Evolutionary conservation across 345 rosid species (phyloP).

Genomic region (Hevea brasiliensis): DNA sequence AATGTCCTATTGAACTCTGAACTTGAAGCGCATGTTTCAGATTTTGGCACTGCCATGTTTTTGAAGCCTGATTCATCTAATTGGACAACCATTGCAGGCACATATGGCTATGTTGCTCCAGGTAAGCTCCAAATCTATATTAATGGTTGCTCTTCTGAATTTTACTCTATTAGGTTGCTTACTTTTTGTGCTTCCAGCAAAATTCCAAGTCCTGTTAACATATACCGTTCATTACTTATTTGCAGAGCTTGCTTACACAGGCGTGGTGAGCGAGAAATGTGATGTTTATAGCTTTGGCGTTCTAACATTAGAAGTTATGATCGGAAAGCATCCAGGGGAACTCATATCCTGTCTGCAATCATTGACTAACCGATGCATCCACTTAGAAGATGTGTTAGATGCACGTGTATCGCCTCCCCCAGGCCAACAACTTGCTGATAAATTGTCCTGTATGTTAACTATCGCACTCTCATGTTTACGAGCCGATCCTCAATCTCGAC

Average conservation of each 20-base stretch:
- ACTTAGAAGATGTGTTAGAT: slow-evolving; percentile 17
- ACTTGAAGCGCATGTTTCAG: slow-evolving; percentile 15
- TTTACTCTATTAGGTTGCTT: too few species aligned
- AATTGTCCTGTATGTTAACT: not conserved
- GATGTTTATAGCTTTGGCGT: slow-evolving; percentile 16
- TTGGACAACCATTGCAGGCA: slow-evolving; percentile 13
- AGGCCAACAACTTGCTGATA: slow-evolving; percentile 2
- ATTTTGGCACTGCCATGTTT: slow-evolving; percentile 15
- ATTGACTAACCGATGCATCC: slow-evolving; percentile 1
- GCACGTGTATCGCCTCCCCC: slow-evolving; percentile 5
- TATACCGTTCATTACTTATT: not conserved
- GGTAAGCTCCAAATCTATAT: not conserved
- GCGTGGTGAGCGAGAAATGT: slow-evolving; percentile 2
- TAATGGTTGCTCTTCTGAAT: not conserved
- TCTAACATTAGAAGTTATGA: slow-evolving; percentile 9
- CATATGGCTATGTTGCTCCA: slow-evolving; percentile 18
- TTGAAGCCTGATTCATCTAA: slow-evolving; percentile 15
- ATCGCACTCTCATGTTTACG: slow-evolving; percentile 13
- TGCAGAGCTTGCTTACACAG: slow-evolving; percentile 21
- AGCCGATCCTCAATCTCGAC: slow-evolving; percentile 20
- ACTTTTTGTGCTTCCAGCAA: too few species aligned
- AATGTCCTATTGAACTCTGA: slow-evolving; percentile 5
- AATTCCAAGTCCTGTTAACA: not conserved
- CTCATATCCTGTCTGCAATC: not conserved
- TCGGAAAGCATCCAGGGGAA: slow-evolving; percentile 23